Conservation (phyloP, 2,329 filamentous ascomycete genomes). For the Sclerotinia subarctica region DNA sequence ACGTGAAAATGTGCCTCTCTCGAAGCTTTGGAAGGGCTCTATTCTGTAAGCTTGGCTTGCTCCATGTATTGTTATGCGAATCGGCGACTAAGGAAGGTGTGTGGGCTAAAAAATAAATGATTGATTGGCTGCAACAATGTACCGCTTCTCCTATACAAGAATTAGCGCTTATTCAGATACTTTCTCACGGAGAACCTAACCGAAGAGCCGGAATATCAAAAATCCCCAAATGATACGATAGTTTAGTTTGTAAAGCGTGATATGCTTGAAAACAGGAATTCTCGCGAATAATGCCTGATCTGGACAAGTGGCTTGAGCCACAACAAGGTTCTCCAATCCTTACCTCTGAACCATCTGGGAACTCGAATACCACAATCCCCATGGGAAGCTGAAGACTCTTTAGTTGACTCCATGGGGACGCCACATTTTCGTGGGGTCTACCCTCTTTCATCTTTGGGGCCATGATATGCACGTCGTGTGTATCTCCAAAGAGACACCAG, state of each 20-base stretch:
- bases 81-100: slow-evolving; percentile 1
- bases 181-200: slow-evolving; percentile 18
- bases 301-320: slow-evolving; percentile 18
- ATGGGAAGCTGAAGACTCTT: background rate
- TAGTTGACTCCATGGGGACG: slow-evolving; percentile 1
- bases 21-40: background rate
- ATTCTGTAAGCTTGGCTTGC: background rate
- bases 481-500: background rate
- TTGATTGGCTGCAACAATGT: slow-evolving; percentile 11
- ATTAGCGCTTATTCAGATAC: slow-evolving; percentile 18
- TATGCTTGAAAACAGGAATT: slow-evolving; percentile 10
- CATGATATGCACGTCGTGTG: slow-evolving; percentile 6
- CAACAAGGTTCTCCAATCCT: background rate
- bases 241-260: background rate
- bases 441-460: background rate
- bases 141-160: slow-evolving; percentile 11
- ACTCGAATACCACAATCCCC: background rate
- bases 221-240: slow-evolving; percentile 1
- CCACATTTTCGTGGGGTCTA: background rate
- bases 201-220: slow-evolving; percentile 19
- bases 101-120: background rate
- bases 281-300: slow-evolving; percentile 13
- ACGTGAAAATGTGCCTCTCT: slow-evolving; percentile 15
- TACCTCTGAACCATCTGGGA: background rate
- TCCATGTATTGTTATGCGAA: slow-evolving; percentile 2